Percentiles rank a stretch among this genome's conserved stretches.
These are phyloP conservation scores for Wickerhamiella azymoides DNA, from an alignment of 805 yeast genomes.

Conservation along the genomic window DNA sequence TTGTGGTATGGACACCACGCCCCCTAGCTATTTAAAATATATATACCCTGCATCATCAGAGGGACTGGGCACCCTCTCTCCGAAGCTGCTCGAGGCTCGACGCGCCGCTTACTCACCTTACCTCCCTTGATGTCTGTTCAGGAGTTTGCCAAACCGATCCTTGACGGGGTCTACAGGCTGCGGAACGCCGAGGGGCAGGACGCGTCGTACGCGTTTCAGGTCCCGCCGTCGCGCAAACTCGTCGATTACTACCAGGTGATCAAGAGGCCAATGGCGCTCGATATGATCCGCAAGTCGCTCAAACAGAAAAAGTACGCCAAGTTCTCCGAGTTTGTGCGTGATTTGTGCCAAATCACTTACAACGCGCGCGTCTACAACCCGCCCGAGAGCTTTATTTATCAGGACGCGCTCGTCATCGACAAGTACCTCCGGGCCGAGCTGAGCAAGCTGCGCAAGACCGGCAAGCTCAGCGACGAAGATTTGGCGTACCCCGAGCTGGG, in stretches of 20 bases:
- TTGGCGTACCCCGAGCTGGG: slow-evolving; percentile 53
- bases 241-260: slow-evolving; percentile 73
- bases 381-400: slow-evolving; percentile 50
- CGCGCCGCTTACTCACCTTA: background rate
- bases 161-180: slow-evolving; percentile 25
- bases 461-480: slow-evolving; percentile 24
- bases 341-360: slow-evolving; percentile 76
- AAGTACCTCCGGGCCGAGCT: slow-evolving; percentile 35
- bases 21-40: too few relatives aligned
- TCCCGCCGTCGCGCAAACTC: slow-evolving; percentile 56
- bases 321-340: slow-evolving; percentile 59
- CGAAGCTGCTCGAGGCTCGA: too few relatives aligned
- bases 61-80: too few relatives aligned
- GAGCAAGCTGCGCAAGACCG: slow-evolving; percentile 35
- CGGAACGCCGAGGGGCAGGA: slow-evolving; percentile 28
- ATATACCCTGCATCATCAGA: too few relatives aligned
- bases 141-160: slow-evolving; percentile 14
- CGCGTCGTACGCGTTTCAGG: slow-evolving; percentile 46
- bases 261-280: slow-evolving; percentile 67
- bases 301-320: slow-evolving; percentile 40
- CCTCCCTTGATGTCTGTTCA: background rate
- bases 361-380: slow-evolving; percentile 78
- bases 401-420: slow-evolving; percentile 51
- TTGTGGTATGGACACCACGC: too few relatives aligned
- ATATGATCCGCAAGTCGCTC: slow-evolving; percentile 46